These are phyloP conservation scores for Hypoxylon lienhwacheense DNA, from an alignment of 495 filamentous ascomycete species.

Conservation along the genomic window DNA sequence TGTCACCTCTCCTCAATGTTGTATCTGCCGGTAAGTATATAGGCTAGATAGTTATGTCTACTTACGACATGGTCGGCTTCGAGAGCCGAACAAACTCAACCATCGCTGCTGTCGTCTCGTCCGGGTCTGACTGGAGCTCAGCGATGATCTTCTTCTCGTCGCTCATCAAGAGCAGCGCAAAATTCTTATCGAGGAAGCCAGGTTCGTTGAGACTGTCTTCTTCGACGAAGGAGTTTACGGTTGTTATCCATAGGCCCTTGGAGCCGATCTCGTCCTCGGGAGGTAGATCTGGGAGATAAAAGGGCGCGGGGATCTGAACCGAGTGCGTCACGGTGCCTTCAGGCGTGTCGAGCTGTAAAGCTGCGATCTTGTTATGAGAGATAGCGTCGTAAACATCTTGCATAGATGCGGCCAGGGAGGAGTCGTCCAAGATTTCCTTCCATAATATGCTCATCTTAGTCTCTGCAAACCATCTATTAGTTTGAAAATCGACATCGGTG, in stretches of 20 bases:
- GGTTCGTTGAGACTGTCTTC: constrained; percentile 65
- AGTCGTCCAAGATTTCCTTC: constrained; percentile 70
- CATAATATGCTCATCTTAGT: constrained; percentile 60
- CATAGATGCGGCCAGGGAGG: constrained; percentile 81
- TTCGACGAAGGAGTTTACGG: constrained; percentile 71
- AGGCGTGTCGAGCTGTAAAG: constrained; percentile 51
- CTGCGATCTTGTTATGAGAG: constrained; percentile 78
- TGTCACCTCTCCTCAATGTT: not conserved
- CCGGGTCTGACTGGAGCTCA: constrained; percentile 76
- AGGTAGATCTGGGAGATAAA: constrained; percentile 72
- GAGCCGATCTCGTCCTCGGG: constrained; percentile 63
- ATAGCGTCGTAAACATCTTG: constrained; percentile 78
- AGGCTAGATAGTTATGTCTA: not conserved
- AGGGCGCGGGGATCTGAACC: constrained; percentile 81
- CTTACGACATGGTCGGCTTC: constrained; percentile 77
- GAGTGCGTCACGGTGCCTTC: constrained; percentile 63
- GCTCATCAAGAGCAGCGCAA: constrained; percentile 80
- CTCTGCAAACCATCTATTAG: constrained; percentile 40
- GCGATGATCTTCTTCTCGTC: constrained; percentile 80
- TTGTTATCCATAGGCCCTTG: constrained; percentile 79
- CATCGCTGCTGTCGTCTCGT: constrained; percentile 70
- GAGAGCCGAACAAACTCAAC: constrained; percentile 80
- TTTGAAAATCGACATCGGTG: constrained; percentile 2
- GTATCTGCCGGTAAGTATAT: not conserved
- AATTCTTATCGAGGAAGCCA: constrained; percentile 74